Percentiles rank a stretch among this genome's conserved stretches.
Conservation (phyloP, 176 grass and related monocot species). For the Musa itinerans region DNA sequence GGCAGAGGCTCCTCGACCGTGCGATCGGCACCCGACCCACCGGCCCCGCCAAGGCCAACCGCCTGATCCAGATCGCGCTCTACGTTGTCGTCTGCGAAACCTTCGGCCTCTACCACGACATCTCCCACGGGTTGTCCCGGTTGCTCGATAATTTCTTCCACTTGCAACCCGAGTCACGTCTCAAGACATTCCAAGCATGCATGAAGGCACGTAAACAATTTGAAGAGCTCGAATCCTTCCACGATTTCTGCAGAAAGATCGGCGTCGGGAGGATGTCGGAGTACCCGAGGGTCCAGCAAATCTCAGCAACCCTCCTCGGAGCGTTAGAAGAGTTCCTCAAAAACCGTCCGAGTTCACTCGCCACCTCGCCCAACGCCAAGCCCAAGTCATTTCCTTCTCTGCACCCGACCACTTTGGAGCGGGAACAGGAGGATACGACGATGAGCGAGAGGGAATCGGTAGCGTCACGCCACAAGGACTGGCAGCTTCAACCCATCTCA, state of each 20-base stretch:
- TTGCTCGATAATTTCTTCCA: constrained; percentile 43
- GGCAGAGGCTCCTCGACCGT: constrained; percentile 30
- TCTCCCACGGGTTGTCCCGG: constrained; percentile 24
- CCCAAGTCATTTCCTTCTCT: constrained; percentile 9
- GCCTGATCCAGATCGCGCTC: constrained; percentile 31
- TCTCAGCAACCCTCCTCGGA: constrained; percentile 21
- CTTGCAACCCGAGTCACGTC: constrained; percentile 8
- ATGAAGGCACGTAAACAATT: constrained; percentile 25
- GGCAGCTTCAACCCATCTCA: background rate
- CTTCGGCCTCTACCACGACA: constrained; percentile 32
- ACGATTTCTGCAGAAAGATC: constrained; percentile 28
- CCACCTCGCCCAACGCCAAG: constrained; percentile 4
- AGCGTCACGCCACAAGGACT: background rate
- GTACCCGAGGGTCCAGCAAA: constrained; percentile 32
- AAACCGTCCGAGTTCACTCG: background rate
- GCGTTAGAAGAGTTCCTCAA: constrained; percentile 20
- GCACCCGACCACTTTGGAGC: background rate
- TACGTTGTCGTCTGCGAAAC: constrained; percentile 34
- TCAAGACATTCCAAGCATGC: constrained; percentile 23
- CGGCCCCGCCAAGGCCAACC: constrained; percentile 15
- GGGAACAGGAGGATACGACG: background rate
- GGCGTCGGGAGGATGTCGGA: constrained; percentile 27
- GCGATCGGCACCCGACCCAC: constrained; percentile 32
- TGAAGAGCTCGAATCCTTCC: constrained; percentile 36
- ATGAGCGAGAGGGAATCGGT: background rate